phyloP scores from a whole-genome alignment of 331 rosid genomes.

The Stylosanthes scabra region DNA sequence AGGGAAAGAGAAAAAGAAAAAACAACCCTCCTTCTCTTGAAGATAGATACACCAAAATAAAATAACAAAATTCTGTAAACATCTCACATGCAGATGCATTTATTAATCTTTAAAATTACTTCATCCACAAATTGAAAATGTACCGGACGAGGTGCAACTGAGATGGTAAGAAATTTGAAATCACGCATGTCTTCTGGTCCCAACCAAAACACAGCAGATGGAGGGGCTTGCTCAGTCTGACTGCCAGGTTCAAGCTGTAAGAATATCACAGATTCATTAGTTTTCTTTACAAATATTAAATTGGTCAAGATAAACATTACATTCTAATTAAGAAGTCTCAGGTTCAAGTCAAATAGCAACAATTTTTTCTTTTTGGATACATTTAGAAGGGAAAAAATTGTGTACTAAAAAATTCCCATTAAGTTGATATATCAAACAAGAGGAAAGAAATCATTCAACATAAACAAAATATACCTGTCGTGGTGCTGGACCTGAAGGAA shows the following conservation, averaged over 20 bases:
- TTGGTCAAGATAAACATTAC: too few species aligned
- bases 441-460: slow-evolving; percentile 17
- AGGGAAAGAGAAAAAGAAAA: too few species aligned
- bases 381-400: too few species aligned
- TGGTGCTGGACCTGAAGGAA: slow-evolving; percentile 99
- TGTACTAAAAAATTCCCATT: too few species aligned
- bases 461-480: slow-evolving; percentile 64
- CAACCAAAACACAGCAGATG: slow-evolving; percentile 83
- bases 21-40: slow-evolving; percentile 10
- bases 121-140: slow-evolving; percentile 23
- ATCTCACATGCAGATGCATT: slow-evolving; percentile 22
- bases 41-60: not conserved
- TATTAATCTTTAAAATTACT: slow-evolving; percentile 34
- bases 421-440: slow-evolving; percentile 27
- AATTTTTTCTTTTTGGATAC: too few species aligned
- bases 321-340: too few species aligned
- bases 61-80: not conserved
- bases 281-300: too few species aligned
- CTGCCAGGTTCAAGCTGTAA: slow-evolving; percentile 95
- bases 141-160: slow-evolving; percentile 99
- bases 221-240: slow-evolving; percentile 99
- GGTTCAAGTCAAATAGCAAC: too few species aligned
- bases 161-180: slow-evolving; percentile 92
- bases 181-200: slow-evolving; percentile 90
- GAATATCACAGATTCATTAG: slow-evolving; percentile 15